A percentile compares a stretch with the other conserved stretches of the same genome.
Evolutionary conservation across 441 rosid species (phyloP).

Genomic region (Capsella rubella): DNA sequence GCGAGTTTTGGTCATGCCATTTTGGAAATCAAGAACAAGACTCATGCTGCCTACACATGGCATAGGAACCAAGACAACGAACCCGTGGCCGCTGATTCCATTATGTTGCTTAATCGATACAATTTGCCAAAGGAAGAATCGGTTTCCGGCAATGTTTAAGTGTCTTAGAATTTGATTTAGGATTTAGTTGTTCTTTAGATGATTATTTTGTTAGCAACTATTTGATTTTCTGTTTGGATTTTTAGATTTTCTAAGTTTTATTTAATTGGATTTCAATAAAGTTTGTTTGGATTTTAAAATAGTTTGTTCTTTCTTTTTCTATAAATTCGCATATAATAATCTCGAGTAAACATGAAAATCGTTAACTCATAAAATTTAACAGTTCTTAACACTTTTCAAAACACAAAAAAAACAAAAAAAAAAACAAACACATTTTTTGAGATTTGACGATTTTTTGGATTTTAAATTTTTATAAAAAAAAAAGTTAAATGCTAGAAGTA

Average conservation of each 20-base stretch:
- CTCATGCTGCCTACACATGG: conserved; percentile 78
- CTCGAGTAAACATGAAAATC: neutral
- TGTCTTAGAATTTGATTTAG: neutral
- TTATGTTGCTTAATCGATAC: conserved; percentile 57
- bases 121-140: conserved; percentile 42
- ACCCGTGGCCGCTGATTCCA: conserved; percentile 60
- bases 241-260: neutral
- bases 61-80: conserved; percentile 80
- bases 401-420: neutral
- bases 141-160: neutral
- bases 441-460: no score
- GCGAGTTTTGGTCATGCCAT: conserved; percentile 84
- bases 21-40: conserved; percentile 68
- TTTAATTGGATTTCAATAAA: neutral
- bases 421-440: no score
- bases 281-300: neutral
- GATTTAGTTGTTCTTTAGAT: neutral
- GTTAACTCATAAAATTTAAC: neutral
- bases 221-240: neutral
- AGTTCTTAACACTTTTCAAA: neutral
- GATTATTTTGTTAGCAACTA: neutral
- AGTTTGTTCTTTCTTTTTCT: neutral
- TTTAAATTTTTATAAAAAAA: no score
- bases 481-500: neutral
- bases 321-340: neutral